Base-by-base conservation (phyloP, 495 filamentous ascomycete species). In the Venustampulla echinocandica region DNA sequence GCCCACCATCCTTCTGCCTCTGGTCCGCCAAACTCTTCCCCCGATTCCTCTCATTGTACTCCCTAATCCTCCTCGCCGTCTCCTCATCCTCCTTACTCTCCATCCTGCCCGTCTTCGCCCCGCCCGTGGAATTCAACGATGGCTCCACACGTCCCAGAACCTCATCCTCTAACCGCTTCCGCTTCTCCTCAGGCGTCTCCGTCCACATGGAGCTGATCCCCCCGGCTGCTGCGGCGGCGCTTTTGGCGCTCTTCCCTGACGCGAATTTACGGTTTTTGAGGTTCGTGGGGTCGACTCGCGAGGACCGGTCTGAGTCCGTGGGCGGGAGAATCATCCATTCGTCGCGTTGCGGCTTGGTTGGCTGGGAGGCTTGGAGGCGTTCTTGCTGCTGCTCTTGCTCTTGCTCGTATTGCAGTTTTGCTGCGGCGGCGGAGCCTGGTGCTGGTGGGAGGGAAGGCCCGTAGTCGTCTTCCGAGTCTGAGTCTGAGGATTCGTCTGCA, bases 261-360 rank as follows among this genome's bases (percentile, higher is more conserved):
- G 82, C 80, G 69, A 98, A 98, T 56, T 87, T 88, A 32, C 90
- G 84, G 59, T 76, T 81, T 43, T 81, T 79, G 23, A 90, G 66
- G 49, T 87, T 85, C 2, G 89, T 92, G 1, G 92, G 88, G 62
- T 96, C 90, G 42, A 84, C 79, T 32, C 81, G 80, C 4, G 75
- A 69, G 19, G 75, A 67, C 64, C 74, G 75, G 54, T 78, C 79
- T 23, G 72, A 69, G 20, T 72, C 64, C 3, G 75, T 76, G 0
- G 92, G 92, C 0, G 90, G 92, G 5, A 82, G 76, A 22, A 90
- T 71, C 92, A 98, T 98, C 92, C 92, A 98, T 56, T 87, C 80
- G 66, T 94, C 92, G 44, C 92, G 79, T 48, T 74, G 70, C 14
- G 61, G 63, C 51, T 71, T 73, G 44, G 69, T 65, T 4, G 66